These are phyloP conservation scores for Fusarium poae DNA, from an alignment of 2,329 filamentous ascomycete genomes.

Conservation along the genomic window DNA sequence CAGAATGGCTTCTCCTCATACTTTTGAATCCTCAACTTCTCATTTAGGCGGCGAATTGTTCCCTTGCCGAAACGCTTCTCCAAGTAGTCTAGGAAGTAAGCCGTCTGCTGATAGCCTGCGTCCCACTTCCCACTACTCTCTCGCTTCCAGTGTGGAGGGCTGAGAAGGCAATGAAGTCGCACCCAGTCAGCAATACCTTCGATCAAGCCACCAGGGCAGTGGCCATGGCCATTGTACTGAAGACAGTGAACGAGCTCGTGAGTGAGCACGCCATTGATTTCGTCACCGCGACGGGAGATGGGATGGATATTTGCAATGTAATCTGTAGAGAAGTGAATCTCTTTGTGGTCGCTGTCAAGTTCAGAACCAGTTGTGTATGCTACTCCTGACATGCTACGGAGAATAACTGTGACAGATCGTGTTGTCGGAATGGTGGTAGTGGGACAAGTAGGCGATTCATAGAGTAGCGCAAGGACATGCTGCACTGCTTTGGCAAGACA, in stretches of 20 bases:
- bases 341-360: constrained; percentile 88
- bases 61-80: constrained; percentile 74
- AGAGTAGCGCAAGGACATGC: constrained; percentile 79
- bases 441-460: constrained; percentile 62
- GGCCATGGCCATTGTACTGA: constrained; percentile 77
- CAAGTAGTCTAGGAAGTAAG: constrained; percentile 89
- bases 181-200: constrained; percentile 97
- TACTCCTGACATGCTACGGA: constrained; percentile 84
- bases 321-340: constrained; percentile 86
- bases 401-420: constrained; percentile 85
- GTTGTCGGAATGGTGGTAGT: constrained; percentile 69
- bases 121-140: constrained; percentile 78
- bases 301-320: constrained; percentile 72
- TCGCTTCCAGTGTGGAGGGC: constrained; percentile 85
- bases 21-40: constrained; percentile 70
- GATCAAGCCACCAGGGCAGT: constrained; percentile 80
- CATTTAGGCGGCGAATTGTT: constrained; percentile 74
- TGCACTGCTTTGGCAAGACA: constrained; percentile 73
- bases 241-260: constrained; percentile 97
- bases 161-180: constrained; percentile 77
- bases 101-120: constrained; percentile 89
- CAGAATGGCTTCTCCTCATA: constrained; percentile 77
- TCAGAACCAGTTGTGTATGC: constrained; percentile 88
- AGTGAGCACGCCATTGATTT: constrained; percentile 85
- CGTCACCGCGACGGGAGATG: constrained; percentile 60